Conservation (phyloP, 1,139 yeast species). For the Arxiozyma bovina region DNA sequence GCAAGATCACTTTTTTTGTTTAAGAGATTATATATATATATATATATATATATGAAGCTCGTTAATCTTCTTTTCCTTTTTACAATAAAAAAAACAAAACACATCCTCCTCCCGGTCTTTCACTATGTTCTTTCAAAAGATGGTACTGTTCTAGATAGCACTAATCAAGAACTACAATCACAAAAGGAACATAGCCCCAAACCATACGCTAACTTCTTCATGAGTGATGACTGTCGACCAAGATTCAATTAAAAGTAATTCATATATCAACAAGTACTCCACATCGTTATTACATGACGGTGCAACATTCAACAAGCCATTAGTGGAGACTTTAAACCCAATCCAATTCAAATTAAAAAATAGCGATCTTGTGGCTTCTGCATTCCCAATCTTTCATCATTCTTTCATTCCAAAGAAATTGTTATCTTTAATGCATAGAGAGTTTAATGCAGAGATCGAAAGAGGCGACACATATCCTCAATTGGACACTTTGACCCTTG, state of each 20-base stretch:
- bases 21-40: too few species aligned
- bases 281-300: slow-evolving; percentile 21
- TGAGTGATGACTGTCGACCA: neutral
- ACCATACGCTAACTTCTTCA: neutral
- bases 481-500: slow-evolving; percentile 51
- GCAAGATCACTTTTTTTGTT: too few species aligned
- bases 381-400: slow-evolving; percentile 62
- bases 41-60: too few species aligned
- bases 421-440: slow-evolving; percentile 62
- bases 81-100: too few species aligned
- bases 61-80: too few species aligned
- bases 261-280: slow-evolving; percentile 6
- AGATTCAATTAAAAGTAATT: neutral
- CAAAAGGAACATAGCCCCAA: neutral
- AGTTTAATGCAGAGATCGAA: slow-evolving; percentile 75
- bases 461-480: slow-evolving; percentile 79
- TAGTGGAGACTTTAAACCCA: slow-evolving; percentile 29
- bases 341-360: slow-evolving; percentile 61
- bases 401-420: slow-evolving; percentile 57
- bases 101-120: too few species aligned
- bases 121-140: neutral
- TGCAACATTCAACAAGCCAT: slow-evolving; percentile 24
- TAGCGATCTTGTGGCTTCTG: slow-evolving; percentile 71
- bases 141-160: neutral
- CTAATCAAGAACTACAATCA: neutral